phyloP scores from a whole-genome alignment of 768 basidiomycete genomes.

The Podaxis sp. region DNA sequence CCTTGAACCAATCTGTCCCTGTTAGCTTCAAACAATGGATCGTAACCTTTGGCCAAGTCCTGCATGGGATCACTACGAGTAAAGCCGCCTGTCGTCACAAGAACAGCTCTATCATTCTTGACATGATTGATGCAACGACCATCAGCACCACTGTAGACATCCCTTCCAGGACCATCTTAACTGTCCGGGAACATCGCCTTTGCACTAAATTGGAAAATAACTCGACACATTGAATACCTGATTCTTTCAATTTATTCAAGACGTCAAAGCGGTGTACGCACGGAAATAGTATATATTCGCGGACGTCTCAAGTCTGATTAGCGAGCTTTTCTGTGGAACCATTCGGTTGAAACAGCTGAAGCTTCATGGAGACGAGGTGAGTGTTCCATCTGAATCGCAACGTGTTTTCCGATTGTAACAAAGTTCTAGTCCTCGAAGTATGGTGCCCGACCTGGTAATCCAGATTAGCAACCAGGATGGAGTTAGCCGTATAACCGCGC shows the following conservation, averaged over 20 bases:
- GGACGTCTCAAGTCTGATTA: neutral
- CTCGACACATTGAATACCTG: too few species aligned
- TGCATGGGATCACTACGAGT: too few species aligned
- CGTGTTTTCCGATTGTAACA: neutral
- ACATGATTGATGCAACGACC: conserved; percentile 10
- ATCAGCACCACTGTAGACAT: neutral
- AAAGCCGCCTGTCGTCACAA: neutral
- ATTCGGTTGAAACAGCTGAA: neutral
- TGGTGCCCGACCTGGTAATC: neutral
- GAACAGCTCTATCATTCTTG: neutral
- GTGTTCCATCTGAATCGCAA: neutral
- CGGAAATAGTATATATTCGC: neutral
- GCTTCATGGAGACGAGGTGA: neutral
- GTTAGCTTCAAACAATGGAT: neutral
- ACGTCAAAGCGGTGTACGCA: neutral
- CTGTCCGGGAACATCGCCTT: neutral
- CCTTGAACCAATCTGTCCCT: neutral
- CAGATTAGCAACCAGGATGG: neutral
- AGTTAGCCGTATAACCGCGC: neutral
- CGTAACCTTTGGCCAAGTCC: neutral
- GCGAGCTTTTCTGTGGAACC: neutral
- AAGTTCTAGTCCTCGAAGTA: neutral
- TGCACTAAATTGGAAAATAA: neutral
- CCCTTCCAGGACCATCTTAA: neutral
- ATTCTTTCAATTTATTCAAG: neutral